A percentile compares a stretch with the other conserved stretches of the same genome.
Conservation (phyloP, 176 grass and related monocot species). For the Lolium multiflorum region DNA sequence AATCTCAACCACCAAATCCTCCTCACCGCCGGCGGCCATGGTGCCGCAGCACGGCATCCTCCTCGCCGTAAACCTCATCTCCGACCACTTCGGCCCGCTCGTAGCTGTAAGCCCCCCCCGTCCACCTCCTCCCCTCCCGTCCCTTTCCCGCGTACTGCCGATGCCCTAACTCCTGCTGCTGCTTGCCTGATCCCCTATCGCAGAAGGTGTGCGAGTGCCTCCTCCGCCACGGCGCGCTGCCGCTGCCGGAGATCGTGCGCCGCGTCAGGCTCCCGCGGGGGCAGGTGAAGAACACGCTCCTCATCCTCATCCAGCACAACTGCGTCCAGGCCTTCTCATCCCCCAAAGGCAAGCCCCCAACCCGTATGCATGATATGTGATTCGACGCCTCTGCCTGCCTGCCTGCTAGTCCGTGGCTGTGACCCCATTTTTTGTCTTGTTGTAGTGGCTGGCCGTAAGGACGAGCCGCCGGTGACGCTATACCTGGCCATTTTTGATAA, state of each 20-base stretch:
- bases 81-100: slow-evolving; percentile 70
- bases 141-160: neutral
- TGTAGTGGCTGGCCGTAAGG: slow-evolving; percentile 47
- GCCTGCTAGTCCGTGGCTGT: neutral
- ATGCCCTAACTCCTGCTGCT: slow-evolving; percentile 1
- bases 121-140: neutral
- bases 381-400: neutral
- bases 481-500: slow-evolving; percentile 82
- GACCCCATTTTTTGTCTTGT: slow-evolving; percentile 29
- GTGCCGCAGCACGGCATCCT: slow-evolving; percentile 59
- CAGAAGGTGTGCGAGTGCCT: slow-evolving; percentile 88
- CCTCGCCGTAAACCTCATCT: slow-evolving; percentile 63
- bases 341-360: slow-evolving; percentile 41
- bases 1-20: neutral
- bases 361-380: neutral
- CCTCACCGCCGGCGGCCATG: slow-evolving; percentile 49
- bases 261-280: slow-evolving; percentile 44
- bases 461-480: slow-evolving; percentile 36
- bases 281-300: slow-evolving; percentile 84
- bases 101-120: slow-evolving; percentile 59
- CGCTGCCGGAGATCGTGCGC: slow-evolving; percentile 65
- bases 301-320: slow-evolving; percentile 92
- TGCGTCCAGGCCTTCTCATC: slow-evolving; percentile 78
- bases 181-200: neutral
- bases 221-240: slow-evolving; percentile 61